Conservation (phyloP, 1,139 yeast genomes). For the Pichia cactophila region DNA sequence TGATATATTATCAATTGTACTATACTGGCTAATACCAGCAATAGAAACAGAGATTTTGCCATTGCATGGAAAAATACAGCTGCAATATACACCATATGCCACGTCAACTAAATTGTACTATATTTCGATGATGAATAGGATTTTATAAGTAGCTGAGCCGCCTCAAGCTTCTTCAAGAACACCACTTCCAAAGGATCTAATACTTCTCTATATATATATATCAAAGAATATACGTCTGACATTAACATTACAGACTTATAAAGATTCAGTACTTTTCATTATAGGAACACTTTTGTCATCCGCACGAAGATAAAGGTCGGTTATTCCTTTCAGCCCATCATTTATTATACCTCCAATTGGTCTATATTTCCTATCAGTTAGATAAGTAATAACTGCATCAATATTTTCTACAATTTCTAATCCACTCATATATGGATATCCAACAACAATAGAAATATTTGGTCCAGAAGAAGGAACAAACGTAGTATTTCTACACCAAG, state of each 20-base stretch:
- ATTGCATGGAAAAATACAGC: not conserved
- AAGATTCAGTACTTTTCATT: slow-evolving; percentile 5
- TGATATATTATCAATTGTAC: not conserved
- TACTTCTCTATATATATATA: too few species aligned
- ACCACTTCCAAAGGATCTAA: too few species aligned
- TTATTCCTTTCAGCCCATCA: slow-evolving; percentile 35
- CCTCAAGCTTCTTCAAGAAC: too few species aligned
- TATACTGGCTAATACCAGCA: not conserved
- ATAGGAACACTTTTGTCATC: slow-evolving; percentile 50
- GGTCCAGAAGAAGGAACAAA: slow-evolving; percentile 55
- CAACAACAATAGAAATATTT: slow-evolving; percentile 45
- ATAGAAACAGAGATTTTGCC: not conserved
- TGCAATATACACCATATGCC: too few species aligned
- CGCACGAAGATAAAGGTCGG: slow-evolving; percentile 35
- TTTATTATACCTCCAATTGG: slow-evolving; percentile 57
- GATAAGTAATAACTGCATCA: slow-evolving; percentile 45
- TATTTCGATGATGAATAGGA: too few species aligned
- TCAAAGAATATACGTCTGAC: too few species aligned
- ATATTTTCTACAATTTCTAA: slow-evolving; percentile 44
- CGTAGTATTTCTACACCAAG: slow-evolving; percentile 53
- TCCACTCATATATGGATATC: slow-evolving; percentile 39
- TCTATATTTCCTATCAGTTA: slow-evolving; percentile 38
- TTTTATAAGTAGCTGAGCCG: too few species aligned
- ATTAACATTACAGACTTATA: not conserved
- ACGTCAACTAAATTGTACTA: too few species aligned